Percentiles rank a stretch among this genome's conserved stretches.
Evolutionary conservation across 2,329 filamentous ascomycete genomes (phyloP).

Genomic region (Neonectria coccinea): DNA sequence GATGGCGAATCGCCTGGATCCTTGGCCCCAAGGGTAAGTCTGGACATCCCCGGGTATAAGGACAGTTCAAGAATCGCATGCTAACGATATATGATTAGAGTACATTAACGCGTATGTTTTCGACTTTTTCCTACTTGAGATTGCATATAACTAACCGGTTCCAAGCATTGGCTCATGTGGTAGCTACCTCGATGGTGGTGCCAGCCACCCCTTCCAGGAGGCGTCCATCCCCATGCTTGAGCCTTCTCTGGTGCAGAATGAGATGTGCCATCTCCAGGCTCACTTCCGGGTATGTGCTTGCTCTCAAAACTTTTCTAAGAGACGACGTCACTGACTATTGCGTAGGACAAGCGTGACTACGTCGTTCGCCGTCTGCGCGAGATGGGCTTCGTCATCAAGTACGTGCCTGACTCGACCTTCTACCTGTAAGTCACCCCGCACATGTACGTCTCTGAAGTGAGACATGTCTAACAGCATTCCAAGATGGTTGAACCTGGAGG

Average conservation of each 20-base stretch:
- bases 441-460: not conserved
- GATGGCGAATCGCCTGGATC: constrained; percentile 98
- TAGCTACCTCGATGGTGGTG: constrained; percentile 93
- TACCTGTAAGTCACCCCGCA: constrained; percentile 76
- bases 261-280: constrained; percentile 89
- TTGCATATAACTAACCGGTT: constrained; percentile 31
- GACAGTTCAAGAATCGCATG: not conserved
- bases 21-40: constrained; percentile 80
- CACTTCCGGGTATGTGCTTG: constrained; percentile 79
- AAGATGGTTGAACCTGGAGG: constrained; percentile 70
- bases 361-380: constrained; percentile 81
- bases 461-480: constrained; percentile 16
- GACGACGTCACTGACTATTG: constrained; percentile 35
- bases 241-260: constrained; percentile 79
- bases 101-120: constrained; percentile 82
- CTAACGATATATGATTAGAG: constrained; percentile 60
- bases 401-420: constrained; percentile 91
- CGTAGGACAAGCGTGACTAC: constrained; percentile 87
- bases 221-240: constrained; percentile 95
- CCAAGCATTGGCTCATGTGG: constrained; percentile 84
- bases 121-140: not conserved
- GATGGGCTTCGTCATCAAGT: constrained; percentile 89
- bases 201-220: constrained; percentile 95
- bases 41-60: not conserved
- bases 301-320: not conserved